Base-by-base conservation (phyloP, 192 early-diverging fungal genomes). In the Fimicolochytrium jonesii region DNA sequence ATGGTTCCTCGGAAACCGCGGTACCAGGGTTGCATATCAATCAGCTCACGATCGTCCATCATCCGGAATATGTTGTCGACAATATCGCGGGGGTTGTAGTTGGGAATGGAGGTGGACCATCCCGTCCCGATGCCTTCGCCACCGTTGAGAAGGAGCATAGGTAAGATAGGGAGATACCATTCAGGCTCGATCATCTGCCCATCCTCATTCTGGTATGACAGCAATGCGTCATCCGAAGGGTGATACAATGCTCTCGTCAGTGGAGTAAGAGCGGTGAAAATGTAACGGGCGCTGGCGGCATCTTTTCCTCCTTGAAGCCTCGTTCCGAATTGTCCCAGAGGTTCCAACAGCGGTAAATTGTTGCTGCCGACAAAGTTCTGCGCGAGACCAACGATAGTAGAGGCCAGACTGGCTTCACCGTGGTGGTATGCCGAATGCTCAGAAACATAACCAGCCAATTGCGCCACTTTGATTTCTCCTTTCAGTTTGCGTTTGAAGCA, bases 231-330 rank as follows among this genome's bases (percentile, higher is more conserved):
- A 70, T 97, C 94, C 44, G 84, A 75, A 41, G 84, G 79, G 64
- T 87, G 84, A 73, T 85, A 99, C 15, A 97, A 59, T 0, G 78
- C 67, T 46, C 93, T 81, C 0, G 94, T 75, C 13, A 99, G 80
- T 43, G 80, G 73, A 5, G 79, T 64, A 29, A 95, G 69, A 26
- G 71, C 77, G 0, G 93, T 95, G 66, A 87, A 90, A 58, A 99
- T 91, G 77, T 99, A 99, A 93, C 96, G 94, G 75, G 94, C 80
- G 68, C 86, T 88, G n/a, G 94, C 94, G 26, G 92, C 89, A 68
- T 94, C 92, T 69, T 96, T 94, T 32, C 92, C 93, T 46, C 96
- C 92, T 28, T 86, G 78, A 73, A 88, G 59, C 22, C 94, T 80
- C 26, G 90, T 94, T 59, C 96, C 96, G 65, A 99, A 99, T 59